Base-by-base conservation (phyloP, 2,329 filamentous ascomycete species). In the Amesomyces nigricolor region DNA sequence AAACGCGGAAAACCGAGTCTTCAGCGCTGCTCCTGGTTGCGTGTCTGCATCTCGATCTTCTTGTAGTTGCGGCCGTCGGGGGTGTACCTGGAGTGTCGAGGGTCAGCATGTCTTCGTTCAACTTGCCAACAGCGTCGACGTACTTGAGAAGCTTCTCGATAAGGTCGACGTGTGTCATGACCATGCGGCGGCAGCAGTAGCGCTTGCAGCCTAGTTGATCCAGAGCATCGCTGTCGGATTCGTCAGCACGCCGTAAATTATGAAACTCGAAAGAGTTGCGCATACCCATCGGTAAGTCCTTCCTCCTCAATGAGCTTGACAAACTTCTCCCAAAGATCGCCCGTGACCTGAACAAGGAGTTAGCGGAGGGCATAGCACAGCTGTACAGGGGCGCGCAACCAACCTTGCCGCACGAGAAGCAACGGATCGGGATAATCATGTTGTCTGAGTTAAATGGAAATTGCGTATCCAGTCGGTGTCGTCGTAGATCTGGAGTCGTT, bases 391-490 rank as follows among this genome's bases (percentile, higher is more conserved):
- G 54, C 40, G 63, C 47, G 58, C 38, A 11, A 64, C 73, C 58
- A 74, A 96, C 94, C 89, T 99, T 99, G 73, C 94, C 94, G 73
- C 94, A 99, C 56, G 94, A 97, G 75, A 99, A 99, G 77, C 94
- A 99, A 65, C 94, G 90, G 63, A 99, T 89, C 2, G 94, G 94
- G 65, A 99, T 97, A 74, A 99, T 99, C 94, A 99, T 99, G 55
- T 75, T 87, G 76, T 26, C 47, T 54, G 38, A 6, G 37, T 14
- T 48, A 22, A 35, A 45, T n/a, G 13, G 54, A 46, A 13, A 16
- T 13, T 49, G 4, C n/a, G 11, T 43, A 30, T 40, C 8, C 17
- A 3, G 19, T 38, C 2, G 29, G 30, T 42, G 26, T 48, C 7
- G 2, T 4, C 29, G 8, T 3, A 5, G 30, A 6, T 26, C 26